These are phyloP conservation scores for Colletotrichum sansevieriae DNA, from an alignment of 2,329 filamentous ascomycete species.

Conservation along the genomic window DNA sequence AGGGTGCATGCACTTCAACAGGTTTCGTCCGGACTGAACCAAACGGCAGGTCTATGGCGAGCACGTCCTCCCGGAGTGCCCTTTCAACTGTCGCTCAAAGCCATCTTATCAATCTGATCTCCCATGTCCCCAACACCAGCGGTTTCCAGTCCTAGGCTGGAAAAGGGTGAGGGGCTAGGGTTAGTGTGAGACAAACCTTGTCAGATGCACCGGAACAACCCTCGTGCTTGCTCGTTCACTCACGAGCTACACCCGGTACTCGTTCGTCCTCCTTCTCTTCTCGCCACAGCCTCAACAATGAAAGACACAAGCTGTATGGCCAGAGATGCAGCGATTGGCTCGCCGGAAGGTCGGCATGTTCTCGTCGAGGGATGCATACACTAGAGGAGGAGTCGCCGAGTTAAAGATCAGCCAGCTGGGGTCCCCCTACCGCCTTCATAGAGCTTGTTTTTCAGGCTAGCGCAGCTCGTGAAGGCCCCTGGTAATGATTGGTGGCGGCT, in stretches of 20 bases:
- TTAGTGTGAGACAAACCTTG: slow-evolving; percentile 27
- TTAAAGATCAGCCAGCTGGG: slow-evolving; percentile 25
- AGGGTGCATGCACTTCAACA: slow-evolving; percentile 1
- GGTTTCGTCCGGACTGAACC: background rate
- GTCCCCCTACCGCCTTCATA: slow-evolving; percentile 27
- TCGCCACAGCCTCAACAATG: background rate
- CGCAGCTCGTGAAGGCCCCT: background rate
- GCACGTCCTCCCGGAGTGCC: slow-evolving; percentile 15
- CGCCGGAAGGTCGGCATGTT: slow-evolving; percentile 18
- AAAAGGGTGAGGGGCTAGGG: background rate
- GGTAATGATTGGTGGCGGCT: too few species aligned
- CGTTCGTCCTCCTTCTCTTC: background rate
- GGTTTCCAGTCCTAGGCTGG: slow-evolving; percentile 14
- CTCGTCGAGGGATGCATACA: background rate
- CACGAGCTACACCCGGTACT: background rate
- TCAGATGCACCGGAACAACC: slow-evolving; percentile 25
- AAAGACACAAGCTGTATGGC: background rate
- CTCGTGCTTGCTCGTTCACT: too few species aligned
- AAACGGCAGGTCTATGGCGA: slow-evolving; percentile 33
- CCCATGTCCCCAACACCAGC: slow-evolving; percentile 7
- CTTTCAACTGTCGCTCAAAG: slow-evolving; percentile 2
- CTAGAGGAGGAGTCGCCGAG: slow-evolving; percentile 7
- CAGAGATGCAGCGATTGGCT: slow-evolving; percentile 9
- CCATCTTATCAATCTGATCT: slow-evolving; percentile 42
- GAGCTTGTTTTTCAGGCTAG: slow-evolving; percentile 37